Conservation (phyloP, 805 yeast species). For the Tetrapisispora phaffii region DNA sequence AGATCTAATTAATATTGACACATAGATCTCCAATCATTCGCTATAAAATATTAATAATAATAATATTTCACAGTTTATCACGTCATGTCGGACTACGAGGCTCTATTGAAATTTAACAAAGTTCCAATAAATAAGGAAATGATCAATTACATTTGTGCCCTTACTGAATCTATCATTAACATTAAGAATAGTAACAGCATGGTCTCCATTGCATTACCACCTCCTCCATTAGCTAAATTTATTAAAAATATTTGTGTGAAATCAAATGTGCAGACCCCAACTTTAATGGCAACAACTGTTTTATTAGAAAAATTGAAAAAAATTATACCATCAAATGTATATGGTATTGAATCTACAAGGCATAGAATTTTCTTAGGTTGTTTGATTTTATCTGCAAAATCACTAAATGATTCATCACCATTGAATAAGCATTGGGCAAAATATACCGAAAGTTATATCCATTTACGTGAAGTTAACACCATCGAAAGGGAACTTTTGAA, state of each 20-base stretch:
- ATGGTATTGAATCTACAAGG: slow-evolving; percentile 86
- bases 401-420: slow-evolving; percentile 86
- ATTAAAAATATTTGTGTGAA: slow-evolving; percentile 62
- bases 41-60: not conserved
- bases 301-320: slow-evolving; percentile 70
- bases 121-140: slow-evolving; percentile 23
- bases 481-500: slow-evolving; percentile 81
- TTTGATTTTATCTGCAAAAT: slow-evolving; percentile 78
- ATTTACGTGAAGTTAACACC: slow-evolving; percentile 71
- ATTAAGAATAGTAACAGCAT: slow-evolving; percentile 12
- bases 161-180: slow-evolving; percentile 24
- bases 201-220: slow-evolving; percentile 11
- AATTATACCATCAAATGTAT: slow-evolving; percentile 74
- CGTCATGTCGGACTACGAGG: slow-evolving; percentile 19
- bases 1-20: no score
- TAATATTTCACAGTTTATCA: not conserved
- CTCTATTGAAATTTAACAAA: slow-evolving; percentile 21
- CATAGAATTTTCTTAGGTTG: slow-evolving; percentile 88
- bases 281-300: slow-evolving; percentile 85
- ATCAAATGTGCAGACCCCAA: slow-evolving; percentile 90
- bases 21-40: not conserved
- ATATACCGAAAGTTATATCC: slow-evolving; percentile 76
- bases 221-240: slow-evolving; percentile 48
- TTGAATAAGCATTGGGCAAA: slow-evolving; percentile 92
- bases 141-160: slow-evolving; percentile 20